phyloP scores from a whole-genome alignment of 192 early-diverging fungal species.

The Neocallimastix lanati region DNA sequence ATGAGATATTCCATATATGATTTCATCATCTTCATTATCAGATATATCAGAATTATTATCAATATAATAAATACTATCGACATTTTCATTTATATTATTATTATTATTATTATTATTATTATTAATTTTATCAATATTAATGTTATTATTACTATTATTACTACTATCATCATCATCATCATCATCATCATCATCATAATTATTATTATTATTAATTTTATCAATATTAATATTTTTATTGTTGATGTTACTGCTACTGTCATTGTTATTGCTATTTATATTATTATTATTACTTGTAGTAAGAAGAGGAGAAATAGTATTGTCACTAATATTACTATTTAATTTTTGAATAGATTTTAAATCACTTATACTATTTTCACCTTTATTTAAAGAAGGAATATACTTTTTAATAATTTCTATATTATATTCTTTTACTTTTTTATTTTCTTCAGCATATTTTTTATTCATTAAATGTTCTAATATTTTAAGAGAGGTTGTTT shows the following conservation, averaged over 20 bases:
- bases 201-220: too few relatives aligned
- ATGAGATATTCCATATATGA: not conserved
- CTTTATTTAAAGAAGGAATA: not conserved
- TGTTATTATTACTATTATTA: not conserved
- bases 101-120: not conserved
- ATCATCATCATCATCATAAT: too few relatives aligned
- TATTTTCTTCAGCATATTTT: not conserved
- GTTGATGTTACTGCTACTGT: too few relatives aligned
- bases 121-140: not conserved
- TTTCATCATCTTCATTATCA: not conserved
- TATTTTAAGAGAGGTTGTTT: not conserved
- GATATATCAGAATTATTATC: not conserved
- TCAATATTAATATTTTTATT: too few relatives aligned
- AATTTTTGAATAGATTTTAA: too few relatives aligned
- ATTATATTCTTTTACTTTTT: not conserved
- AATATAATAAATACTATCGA: not conserved
- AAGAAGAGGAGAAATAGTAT: too few relatives aligned
- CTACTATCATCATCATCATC: not conserved
- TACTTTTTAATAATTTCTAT: not conserved
- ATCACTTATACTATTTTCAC: too few relatives aligned
- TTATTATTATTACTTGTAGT: too few relatives aligned
- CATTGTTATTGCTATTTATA: too few relatives aligned
- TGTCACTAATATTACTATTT: too few relatives aligned
- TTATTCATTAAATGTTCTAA: not conserved
- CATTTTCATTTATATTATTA: not conserved